Evolutionary conservation across 2,329 filamentous ascomycete genomes (phyloP).

Genomic region (Aspergillus pseudoviridinutans): DNA sequence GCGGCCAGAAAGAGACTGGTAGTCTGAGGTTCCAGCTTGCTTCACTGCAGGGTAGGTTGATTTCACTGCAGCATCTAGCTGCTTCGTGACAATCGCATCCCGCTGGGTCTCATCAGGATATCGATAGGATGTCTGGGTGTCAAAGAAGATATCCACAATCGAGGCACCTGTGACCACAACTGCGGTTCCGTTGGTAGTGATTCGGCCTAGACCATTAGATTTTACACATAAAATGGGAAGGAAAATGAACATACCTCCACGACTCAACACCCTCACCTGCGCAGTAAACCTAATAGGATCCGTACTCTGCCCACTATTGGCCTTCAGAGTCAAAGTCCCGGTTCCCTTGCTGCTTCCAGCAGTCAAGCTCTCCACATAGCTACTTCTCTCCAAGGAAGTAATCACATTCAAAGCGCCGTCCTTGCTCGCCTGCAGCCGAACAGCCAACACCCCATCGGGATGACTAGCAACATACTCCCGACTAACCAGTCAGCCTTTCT

Average conservation of each 20-base stretch:
- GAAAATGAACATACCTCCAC: not conserved
- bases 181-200: not conserved
- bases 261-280: not conserved
- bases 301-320: not conserved
- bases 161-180: not conserved
- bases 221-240: too few relatives aligned
- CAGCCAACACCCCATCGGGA: conserved; percentile 6
- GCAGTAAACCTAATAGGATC: conserved; percentile 1
- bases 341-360: not conserved
- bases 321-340: not conserved
- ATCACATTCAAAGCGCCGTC: not conserved
- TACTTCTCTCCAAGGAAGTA: not conserved
- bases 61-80: not conserved
- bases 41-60: not conserved
- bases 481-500: not conserved
- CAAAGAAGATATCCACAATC: conserved; percentile 4
- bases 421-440: conserved; percentile 3
- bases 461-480: conserved; percentile 13
- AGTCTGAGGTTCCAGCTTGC: conserved; percentile 1
- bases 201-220: not conserved
- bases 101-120: not conserved
- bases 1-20: not conserved
- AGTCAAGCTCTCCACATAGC: not conserved
- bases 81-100: not conserved
- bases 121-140: conserved; percentile 8